Evolutionary conservation across 345 rosid genomes (phyloP).

Genomic region (Eucalyptus curtisii): DNA sequence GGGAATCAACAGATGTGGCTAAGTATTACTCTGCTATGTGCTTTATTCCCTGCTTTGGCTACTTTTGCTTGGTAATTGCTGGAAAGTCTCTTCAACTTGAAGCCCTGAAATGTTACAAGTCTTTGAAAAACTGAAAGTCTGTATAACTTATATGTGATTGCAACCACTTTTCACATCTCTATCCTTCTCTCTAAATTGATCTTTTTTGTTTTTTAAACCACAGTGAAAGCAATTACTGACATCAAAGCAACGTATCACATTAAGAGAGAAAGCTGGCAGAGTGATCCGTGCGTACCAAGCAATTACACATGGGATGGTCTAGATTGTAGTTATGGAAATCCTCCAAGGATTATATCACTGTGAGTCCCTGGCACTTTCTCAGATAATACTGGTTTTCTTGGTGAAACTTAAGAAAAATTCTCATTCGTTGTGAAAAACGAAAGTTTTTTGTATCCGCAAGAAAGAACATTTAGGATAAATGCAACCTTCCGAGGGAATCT

Average conservation of each 20-base stretch:
- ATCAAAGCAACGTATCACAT: not conserved
- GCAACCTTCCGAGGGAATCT: not conserved
- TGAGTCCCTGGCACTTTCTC: not conserved
- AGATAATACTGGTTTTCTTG: not conserved
- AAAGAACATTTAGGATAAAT: not conserved
- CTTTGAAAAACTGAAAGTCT: not conserved
- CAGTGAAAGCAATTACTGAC: conserved; percentile 2
- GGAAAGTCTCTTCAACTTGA: not conserved
- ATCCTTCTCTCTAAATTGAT: not conserved
- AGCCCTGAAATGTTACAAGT: not conserved
- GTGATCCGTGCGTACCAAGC: not conserved
- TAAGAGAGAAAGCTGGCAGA: conserved; percentile 11
- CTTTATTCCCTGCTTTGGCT: not conserved
- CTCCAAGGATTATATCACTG: not conserved
- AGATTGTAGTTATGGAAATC: not conserved
- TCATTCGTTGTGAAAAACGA: rapidly evolving
- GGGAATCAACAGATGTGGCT: not conserved
- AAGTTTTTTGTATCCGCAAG: not conserved
- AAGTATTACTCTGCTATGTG: not conserved
- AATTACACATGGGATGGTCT: not conserved
- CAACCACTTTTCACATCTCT: not conserved
- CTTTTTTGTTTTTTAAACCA: not conserved
- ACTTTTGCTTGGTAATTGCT: not conserved
- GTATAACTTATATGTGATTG: not conserved
- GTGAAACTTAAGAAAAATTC: not conserved